Evolutionary conservation across 495 filamentous ascomycete species (phyloP).

Genomic region (Penicillium waksmanii): DNA sequence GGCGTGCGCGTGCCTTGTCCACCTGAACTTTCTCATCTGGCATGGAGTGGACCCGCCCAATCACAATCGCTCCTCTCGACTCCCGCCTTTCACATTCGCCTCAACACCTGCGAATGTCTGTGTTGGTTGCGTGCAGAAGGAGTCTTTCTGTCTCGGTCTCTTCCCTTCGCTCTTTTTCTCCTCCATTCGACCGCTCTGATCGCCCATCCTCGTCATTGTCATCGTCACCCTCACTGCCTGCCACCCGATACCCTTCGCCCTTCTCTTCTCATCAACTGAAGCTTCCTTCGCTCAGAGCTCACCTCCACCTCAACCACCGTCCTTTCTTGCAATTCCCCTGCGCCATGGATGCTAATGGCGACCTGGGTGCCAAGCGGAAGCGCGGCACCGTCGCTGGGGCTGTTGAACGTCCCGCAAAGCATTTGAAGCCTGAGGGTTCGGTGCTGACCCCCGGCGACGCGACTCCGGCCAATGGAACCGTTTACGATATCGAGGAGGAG

Average conservation of each 20-base stretch:
- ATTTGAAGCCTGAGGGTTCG: slow-evolving; percentile 52
- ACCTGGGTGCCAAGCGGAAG: slow-evolving; percentile 62
- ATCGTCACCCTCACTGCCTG: not conserved
- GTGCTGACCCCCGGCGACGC: slow-evolving; percentile 46
- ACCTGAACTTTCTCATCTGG: slow-evolving; percentile 15
- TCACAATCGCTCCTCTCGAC: slow-evolving; percentile 14
- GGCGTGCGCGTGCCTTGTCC: slow-evolving; percentile 19
- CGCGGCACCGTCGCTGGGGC: slow-evolving; percentile 53
- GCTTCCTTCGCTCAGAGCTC: slow-evolving; percentile 10
- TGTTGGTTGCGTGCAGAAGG: slow-evolving; percentile 13
- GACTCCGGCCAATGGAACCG: slow-evolving; percentile 52
- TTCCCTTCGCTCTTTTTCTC: slow-evolving; percentile 4
- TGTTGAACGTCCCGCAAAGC: slow-evolving; percentile 60
- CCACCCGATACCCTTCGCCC: not conserved
- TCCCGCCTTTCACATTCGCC: slow-evolving; percentile 14
- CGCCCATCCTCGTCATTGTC: not conserved
- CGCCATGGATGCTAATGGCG: slow-evolving; percentile 57
- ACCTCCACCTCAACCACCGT: slow-evolving; percentile 14
- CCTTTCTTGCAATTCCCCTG: slow-evolving; percentile 11
- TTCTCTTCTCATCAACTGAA: slow-evolving; percentile 13
- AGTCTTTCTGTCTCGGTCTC: slow-evolving; percentile 12
- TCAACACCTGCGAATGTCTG: slow-evolving; percentile 22
- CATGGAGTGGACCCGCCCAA: slow-evolving; percentile 16
- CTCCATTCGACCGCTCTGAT: not conserved
- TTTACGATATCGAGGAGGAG: slow-evolving; percentile 53